Evolutionary conservation across 2,329 filamentous ascomycete species (phyloP), one percentile per base, ranked within the genome.

Genomic region (Paraconiothyrium sp.): DNA sequence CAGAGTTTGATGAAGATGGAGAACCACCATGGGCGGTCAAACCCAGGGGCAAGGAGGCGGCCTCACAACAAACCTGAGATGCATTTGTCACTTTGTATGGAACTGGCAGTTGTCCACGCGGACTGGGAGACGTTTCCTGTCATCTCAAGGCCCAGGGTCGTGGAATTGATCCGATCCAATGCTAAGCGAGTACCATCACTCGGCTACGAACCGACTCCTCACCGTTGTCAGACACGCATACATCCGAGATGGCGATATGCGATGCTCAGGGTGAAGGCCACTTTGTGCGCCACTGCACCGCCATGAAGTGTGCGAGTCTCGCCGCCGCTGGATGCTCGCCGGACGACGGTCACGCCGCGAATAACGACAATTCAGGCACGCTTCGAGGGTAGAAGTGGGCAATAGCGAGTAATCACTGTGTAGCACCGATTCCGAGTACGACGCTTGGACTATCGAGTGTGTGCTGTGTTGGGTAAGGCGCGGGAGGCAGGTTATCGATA

Each of bases 1-100:
- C 73, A 1, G 72, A 74, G 46, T 76, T 73, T 43, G 67, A 88
- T 86, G 5, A 96, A 39, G 90, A 97, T 76, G 94, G 94, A 1
- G 88, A 92, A 68, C 93, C 94, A 0, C 81, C 88, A 1, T 92
- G 90, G 88, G 64, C 65, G 46, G 27, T 10, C 13, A 67, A 2
- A 14, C 3, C 7, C 14, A 14, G 52, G n/a, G 43, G 34, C 27
- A 34, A 46, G 39, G 34, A 39, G 10, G 9, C 48, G 10, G 13
- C 7, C 13, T 8, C 27, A n/a, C 48, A 32, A n/a, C 27, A 59
- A n/a, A 54, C 34, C 13, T 58, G 22, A 49, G 50, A 10, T 41
- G 30, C 41, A 57, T 34, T 47, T 3, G 6, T 30, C 1, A 30
- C 27, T 30, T 6, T 30, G 27, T 30, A 6, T 30, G 27, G 27